These are phyloP conservation scores for Senna tora DNA, from an alignment of 306 rosid genomes.

Conservation along the genomic window DNA sequence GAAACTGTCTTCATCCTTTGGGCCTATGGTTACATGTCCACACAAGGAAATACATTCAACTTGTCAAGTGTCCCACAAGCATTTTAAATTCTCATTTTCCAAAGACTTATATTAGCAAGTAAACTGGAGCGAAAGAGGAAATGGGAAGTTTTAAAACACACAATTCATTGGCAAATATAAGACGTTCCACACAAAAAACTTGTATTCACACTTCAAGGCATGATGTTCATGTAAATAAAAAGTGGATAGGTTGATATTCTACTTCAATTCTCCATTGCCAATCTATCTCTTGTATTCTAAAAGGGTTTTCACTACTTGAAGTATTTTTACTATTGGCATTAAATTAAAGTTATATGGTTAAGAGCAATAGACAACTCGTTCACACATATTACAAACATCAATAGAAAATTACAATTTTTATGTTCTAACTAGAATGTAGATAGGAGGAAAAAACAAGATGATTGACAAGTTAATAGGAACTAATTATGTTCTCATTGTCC, in stretches of 20 bases:
- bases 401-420: too few relatives aligned
- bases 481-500: not conserved
- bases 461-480: not conserved
- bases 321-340: not conserved
- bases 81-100: slow-evolving; percentile 20
- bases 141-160: slow-evolving; percentile 1
- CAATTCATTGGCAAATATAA: not conserved
- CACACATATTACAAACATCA: not conserved
- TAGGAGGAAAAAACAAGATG: not conserved
- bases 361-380: not conserved
- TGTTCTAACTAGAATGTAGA: not conserved
- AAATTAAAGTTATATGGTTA: not conserved
- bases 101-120: not conserved
- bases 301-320: not conserved
- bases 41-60: slow-evolving; percentile 14
- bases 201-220: not conserved
- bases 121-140: not conserved
- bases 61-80: slow-evolving; percentile 5
- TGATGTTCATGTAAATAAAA: not conserved
- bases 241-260: not conserved
- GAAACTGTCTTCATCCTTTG: slow-evolving; percentile 68
- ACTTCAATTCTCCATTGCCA: not conserved
- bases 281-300: not conserved
- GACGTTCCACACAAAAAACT: too few relatives aligned
- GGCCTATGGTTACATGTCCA: slow-evolving; percentile 43